phyloP scores from a whole-genome alignment of 2,329 filamentous ascomycete genomes.

The Penicillium fuscoglaucum region DNA sequence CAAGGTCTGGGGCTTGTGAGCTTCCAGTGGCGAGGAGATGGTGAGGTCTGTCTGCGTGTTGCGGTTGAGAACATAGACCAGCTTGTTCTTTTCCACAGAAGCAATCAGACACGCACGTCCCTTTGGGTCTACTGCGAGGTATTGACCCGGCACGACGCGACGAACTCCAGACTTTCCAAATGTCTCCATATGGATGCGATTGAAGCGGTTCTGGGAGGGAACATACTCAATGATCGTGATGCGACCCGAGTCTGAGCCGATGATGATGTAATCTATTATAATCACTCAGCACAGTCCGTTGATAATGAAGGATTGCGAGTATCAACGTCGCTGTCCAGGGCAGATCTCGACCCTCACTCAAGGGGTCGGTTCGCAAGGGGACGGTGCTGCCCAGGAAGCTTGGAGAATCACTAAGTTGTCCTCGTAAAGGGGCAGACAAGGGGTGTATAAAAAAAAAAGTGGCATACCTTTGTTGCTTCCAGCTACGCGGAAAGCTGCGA shows the following conservation, averaged over 20 bases:
- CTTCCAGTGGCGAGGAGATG: slow-evolving; percentile 95
- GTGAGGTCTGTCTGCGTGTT: slow-evolving; percentile 92
- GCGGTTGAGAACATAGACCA: slow-evolving; percentile 96
- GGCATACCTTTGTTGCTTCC: slow-evolving; percentile 92
- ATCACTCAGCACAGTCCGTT: slow-evolving; percentile 45
- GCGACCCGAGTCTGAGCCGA: slow-evolving; percentile 92
- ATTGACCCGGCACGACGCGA: slow-evolving; percentile 91
- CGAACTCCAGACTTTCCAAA: slow-evolving; percentile 96
- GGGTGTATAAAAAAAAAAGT: slow-evolving; percentile 10
- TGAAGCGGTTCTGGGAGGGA: slow-evolving; percentile 81
- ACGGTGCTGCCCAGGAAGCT: slow-evolving; percentile 58
- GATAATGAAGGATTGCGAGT: slow-evolving; percentile 25
- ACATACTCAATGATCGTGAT: slow-evolving; percentile 93
- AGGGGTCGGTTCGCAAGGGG: slow-evolving; percentile 33
- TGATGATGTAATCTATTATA: slow-evolving; percentile 83
- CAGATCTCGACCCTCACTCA: slow-evolving; percentile 33
- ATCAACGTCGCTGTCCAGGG: slow-evolving; percentile 37
- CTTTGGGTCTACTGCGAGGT: slow-evolving; percentile 92
- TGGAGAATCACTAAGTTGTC: slow-evolving; percentile 71
- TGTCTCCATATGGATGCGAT: slow-evolving; percentile 89
- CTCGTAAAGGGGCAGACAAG: slow-evolving; percentile 31
- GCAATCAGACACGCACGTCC: slow-evolving; percentile 93
- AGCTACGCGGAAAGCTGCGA: slow-evolving; percentile 86
- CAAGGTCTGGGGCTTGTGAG: slow-evolving; percentile 87
- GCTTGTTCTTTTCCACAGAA: slow-evolving; percentile 97